Percentiles rank a stretch among this genome's conserved stretches.
Evolutionary conservation across 495 filamentous ascomycete species (phyloP).

Genomic region (Penicillium paxilli): DNA sequence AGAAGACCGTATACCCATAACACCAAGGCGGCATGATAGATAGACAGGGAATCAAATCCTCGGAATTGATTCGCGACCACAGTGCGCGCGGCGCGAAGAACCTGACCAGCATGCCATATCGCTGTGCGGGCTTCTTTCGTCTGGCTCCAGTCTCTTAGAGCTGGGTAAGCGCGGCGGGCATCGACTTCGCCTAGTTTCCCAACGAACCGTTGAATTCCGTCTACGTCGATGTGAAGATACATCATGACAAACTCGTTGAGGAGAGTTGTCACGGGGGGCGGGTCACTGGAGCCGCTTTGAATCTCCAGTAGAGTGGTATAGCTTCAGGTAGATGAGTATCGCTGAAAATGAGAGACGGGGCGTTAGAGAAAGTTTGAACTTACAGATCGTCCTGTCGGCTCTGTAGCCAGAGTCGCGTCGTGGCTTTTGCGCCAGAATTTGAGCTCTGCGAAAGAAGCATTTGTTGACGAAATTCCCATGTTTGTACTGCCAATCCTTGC

Average conservation of each 20-base stretch:
- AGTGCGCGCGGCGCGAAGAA: slow-evolving; percentile 49
- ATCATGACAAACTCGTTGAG: slow-evolving; percentile 54
- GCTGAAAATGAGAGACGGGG: not conserved
- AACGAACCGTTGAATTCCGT: slow-evolving; percentile 61
- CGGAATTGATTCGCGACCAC: slow-evolving; percentile 47
- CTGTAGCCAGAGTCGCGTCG: slow-evolving; percentile 24
- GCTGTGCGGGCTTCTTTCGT: slow-evolving; percentile 50
- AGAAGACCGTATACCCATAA: slow-evolving; percentile 58
- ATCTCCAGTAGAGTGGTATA: slow-evolving; percentile 7
- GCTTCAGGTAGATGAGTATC: not conserved
- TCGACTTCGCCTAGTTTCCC: slow-evolving; percentile 60
- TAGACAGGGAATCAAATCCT: slow-evolving; percentile 55
- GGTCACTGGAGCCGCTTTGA: not conserved
- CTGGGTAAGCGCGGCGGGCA: slow-evolving; percentile 48
- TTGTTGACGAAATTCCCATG: slow-evolving; percentile 27
- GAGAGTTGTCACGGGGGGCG: slow-evolving; percentile 26
- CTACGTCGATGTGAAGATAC: slow-evolving; percentile 57
- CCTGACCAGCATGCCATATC: slow-evolving; percentile 61
- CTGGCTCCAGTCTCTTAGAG: slow-evolving; percentile 50
- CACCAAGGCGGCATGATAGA: slow-evolving; percentile 56
- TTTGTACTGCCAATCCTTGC: slow-evolving; percentile 24
- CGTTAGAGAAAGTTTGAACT: not conserved
- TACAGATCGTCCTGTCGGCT: slow-evolving; percentile 30
- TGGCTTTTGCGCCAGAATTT: slow-evolving; percentile 8
- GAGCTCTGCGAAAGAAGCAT: slow-evolving; percentile 11